Evolutionary conservation across 495 filamentous ascomycete species (phyloP).

Genomic region (Trichodelitschia bisporula): DNA sequence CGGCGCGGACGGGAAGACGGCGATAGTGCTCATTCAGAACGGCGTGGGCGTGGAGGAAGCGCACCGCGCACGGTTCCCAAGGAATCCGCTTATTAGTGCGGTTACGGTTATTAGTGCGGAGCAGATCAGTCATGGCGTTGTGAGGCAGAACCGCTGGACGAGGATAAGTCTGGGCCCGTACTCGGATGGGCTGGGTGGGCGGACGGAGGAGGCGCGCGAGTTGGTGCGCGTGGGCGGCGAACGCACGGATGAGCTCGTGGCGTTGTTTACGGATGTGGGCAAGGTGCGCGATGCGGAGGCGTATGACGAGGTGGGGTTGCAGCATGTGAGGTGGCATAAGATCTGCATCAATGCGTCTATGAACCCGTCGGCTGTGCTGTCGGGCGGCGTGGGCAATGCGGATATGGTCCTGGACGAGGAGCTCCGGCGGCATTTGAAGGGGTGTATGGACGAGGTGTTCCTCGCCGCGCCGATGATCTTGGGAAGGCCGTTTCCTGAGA

Average conservation of each 20-base stretch:
- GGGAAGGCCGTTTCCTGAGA: slow-evolving; percentile 17
- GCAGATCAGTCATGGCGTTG: slow-evolving; percentile 22
- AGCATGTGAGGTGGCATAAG: slow-evolving; percentile 38
- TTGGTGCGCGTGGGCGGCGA: neutral
- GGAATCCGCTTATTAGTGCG: slow-evolving; percentile 29
- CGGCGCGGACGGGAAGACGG: slow-evolving; percentile 4
- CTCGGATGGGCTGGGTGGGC: slow-evolving; percentile 1
- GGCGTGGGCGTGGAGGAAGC: slow-evolving; percentile 43
- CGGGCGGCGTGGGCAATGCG: slow-evolving; percentile 26
- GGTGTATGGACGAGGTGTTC: slow-evolving; percentile 33
- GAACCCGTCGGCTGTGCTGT: slow-evolving; percentile 35
- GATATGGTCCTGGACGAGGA: slow-evolving; percentile 23
- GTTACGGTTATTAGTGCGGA: slow-evolving; percentile 32
- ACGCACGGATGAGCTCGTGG: slow-evolving; percentile 11
- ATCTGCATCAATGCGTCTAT: slow-evolving; percentile 38
- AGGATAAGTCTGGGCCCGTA: slow-evolving; percentile 32
- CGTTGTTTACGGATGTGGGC: slow-evolving; percentile 13
- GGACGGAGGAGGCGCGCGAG: slow-evolving; percentile 3
- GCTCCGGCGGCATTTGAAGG: slow-evolving; percentile 15
- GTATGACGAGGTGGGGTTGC: slow-evolving; percentile 23
- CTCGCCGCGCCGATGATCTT: slow-evolving; percentile 26
- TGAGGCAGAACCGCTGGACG: slow-evolving; percentile 37
- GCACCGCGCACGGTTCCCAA: slow-evolving; percentile 29
- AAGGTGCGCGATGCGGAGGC: slow-evolving; percentile 24
- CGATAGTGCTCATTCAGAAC: slow-evolving; percentile 44